Conservation (phyloP, 805 yeast species). For the Starmerella cellae region DNA sequence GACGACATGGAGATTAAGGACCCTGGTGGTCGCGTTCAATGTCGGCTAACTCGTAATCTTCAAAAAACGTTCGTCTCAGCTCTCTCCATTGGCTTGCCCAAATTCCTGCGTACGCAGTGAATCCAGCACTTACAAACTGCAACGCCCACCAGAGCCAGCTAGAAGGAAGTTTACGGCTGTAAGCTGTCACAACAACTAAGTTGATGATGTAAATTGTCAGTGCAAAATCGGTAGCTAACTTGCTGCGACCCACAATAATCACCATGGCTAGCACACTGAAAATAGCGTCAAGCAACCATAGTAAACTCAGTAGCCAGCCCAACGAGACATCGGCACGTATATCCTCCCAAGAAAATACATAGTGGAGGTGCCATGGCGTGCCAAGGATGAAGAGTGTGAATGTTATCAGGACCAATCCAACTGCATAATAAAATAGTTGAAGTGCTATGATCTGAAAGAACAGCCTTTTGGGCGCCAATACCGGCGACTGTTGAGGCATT, state of each 20-base stretch:
- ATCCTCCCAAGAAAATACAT: conserved; percentile 72
- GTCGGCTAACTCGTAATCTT: conserved; percentile 35
- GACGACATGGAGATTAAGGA: not conserved
- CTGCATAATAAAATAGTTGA: conserved; percentile 64
- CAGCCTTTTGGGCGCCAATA: conserved; percentile 45
- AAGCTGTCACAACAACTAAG: conserved; percentile 52
- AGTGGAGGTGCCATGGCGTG: conserved; percentile 46
- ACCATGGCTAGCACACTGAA: conserved; percentile 76
- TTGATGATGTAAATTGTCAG: conserved; percentile 80
- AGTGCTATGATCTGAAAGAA: conserved; percentile 61
- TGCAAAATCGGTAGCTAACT: conserved; percentile 93
- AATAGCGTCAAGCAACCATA: conserved; percentile 77
- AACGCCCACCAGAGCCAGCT: conserved; percentile 73
- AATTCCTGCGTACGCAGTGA: conserved; percentile 70
- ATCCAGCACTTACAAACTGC: conserved; percentile 51
- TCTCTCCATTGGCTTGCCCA: conserved; percentile 90
- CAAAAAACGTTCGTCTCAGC: conserved; percentile 76
- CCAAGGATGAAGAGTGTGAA: conserved; percentile 60
- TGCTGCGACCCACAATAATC: conserved; percentile 78
- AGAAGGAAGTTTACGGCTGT: conserved; percentile 54
- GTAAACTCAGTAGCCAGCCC: conserved; percentile 57
- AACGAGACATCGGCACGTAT: conserved; percentile 62
- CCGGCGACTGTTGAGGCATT: conserved; percentile 28
- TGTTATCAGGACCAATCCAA: conserved; percentile 55
- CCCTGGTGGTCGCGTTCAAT: conserved; percentile 9